Percentiles rank a stretch among this genome's conserved stretches.
These are phyloP conservation scores for Pythium aquatile DNA, from an alignment of 352 stramenopile species.

Conservation along the genomic window DNA sequence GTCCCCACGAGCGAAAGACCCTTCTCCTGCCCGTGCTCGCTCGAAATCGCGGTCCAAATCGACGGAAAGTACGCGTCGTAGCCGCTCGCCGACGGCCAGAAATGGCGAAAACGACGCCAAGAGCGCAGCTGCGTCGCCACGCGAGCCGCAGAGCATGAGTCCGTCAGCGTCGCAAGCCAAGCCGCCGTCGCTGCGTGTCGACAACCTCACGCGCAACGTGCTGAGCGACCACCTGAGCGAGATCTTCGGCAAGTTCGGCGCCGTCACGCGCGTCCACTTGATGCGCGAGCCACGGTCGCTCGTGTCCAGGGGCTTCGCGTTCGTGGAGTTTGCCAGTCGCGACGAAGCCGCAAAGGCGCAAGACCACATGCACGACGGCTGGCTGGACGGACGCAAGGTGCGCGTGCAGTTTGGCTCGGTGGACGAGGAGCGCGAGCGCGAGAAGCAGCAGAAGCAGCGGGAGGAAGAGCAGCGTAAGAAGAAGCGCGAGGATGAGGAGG, in stretches of 20 bases:
- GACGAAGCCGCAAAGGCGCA: constrained; percentile 57
- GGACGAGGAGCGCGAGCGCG: constrained; percentile 13
- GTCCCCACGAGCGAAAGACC: background rate
- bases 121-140: background rate
- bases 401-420: constrained; percentile 39
- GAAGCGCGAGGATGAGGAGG: constrained; percentile 14
- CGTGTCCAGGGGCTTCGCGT: constrained; percentile 36
- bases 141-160: constrained; percentile 6
- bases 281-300: constrained; percentile 29
- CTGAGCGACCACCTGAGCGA: constrained; percentile 77
- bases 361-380: constrained; percentile 82
- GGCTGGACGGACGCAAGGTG: constrained; percentile 80
- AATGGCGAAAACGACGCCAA: background rate
- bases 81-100: background rate
- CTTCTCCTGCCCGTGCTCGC: background rate
- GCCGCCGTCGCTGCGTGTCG: constrained; percentile 49
- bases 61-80: background rate
- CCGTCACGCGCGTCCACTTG: constrained; percentile 56
- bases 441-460: constrained; percentile 15
- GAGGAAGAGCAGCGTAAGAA: constrained; percentile 12
- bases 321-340: constrained; percentile 55
- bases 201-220: constrained; percentile 86
- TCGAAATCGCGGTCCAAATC: constrained; percentile 20
- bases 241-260: constrained; percentile 87
- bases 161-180: constrained; percentile 14